Percentiles rank a stretch among this genome's conserved stretches.
phyloP scores from a whole-genome alignment of 805 yeast species.

The Saccharomycopsis fermentans region DNA sequence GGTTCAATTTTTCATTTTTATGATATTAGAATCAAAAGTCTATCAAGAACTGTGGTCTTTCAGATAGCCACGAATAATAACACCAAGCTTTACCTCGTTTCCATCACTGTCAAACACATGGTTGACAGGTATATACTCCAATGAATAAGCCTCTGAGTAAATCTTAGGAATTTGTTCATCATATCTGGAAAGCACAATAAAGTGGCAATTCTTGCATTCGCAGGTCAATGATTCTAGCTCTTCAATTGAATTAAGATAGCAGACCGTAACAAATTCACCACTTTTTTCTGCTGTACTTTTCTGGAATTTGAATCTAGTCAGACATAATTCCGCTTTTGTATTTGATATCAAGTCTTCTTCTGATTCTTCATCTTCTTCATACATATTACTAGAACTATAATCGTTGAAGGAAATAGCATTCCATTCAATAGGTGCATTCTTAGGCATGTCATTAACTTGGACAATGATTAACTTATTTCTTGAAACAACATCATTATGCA shows the following conservation, averaged over 20 bases:
- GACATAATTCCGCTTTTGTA: background rate
- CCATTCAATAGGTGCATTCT: slow-evolving; percentile 63
- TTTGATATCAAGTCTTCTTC: slow-evolving; percentile 20
- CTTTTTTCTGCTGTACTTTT: slow-evolving; percentile 4
- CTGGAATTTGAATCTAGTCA: background rate
- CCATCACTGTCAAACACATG: slow-evolving; percentile 9
- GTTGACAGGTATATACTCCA: slow-evolving; percentile 14
- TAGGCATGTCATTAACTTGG: slow-evolving; percentile 50
- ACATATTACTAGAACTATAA: slow-evolving; percentile 24
- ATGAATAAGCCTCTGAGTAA: background rate
- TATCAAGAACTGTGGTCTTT: background rate
- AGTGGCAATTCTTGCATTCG: background rate
- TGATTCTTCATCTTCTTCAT: slow-evolving; percentile 25
- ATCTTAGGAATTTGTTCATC: background rate
- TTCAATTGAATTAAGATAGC: background rate
- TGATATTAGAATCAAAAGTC: no score
- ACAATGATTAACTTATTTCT: slow-evolving; percentile 36
- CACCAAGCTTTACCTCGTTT: slow-evolving; percentile 9
- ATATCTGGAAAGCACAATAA: slow-evolving; percentile 4
- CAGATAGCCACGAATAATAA: slow-evolving; percentile 10
- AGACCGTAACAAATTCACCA: slow-evolving; percentile 11
- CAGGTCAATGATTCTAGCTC: background rate
- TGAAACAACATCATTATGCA: background rate
- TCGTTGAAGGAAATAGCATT: slow-evolving; percentile 48
- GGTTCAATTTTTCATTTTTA: no score